Evolutionary conservation across 768 basidiomycete species (phyloP).

Genomic region (Podaxis sp.): DNA sequence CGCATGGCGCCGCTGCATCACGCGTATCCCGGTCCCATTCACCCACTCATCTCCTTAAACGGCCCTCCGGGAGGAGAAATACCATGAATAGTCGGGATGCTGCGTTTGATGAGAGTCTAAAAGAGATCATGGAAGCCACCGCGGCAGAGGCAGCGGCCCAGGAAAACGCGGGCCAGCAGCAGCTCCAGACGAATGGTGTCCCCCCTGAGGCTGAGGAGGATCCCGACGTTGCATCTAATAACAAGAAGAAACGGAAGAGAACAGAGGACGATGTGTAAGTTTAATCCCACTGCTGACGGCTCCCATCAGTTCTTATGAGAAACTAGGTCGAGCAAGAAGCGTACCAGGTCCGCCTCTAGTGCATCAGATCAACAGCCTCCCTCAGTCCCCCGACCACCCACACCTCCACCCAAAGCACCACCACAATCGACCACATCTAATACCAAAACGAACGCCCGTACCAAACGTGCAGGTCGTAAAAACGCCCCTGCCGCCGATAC

Average conservation of each 20-base stretch:
- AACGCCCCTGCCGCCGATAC: slow-evolving; percentile 31
- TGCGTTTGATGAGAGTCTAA: slow-evolving; percentile 85
- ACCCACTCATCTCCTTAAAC: slow-evolving; percentile 55
- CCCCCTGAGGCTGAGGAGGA: slow-evolving; percentile 50
- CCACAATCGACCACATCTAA: slow-evolving; percentile 30
- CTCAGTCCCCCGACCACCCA: slow-evolving; percentile 33
- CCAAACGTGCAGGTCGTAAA: slow-evolving; percentile 49
- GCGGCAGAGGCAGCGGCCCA: slow-evolving; percentile 67
- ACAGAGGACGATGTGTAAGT: slow-evolving; percentile 71
- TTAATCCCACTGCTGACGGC: slow-evolving; percentile 4
- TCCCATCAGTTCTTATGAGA: slow-evolving; percentile 31
- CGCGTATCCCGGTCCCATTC: slow-evolving; percentile 79
- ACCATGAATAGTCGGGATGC: slow-evolving; percentile 99
- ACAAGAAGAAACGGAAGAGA: slow-evolving; percentile 75
- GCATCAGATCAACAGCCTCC: slow-evolving; percentile 57
- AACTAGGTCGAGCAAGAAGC: slow-evolving; percentile 52
- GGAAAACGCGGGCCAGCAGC: slow-evolving; percentile 34
- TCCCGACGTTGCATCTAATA: slow-evolving; percentile 35
- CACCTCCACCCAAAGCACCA: slow-evolving; percentile 27
- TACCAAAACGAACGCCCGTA: slow-evolving; percentile 34
- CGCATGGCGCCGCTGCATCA: slow-evolving; percentile 47
- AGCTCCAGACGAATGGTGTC: slow-evolving; percentile 34
- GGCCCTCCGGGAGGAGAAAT: slow-evolving; percentile 83
- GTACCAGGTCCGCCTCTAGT: slow-evolving; percentile 74
- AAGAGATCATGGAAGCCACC: slow-evolving; percentile 73